These are phyloP conservation scores for Nosema bombycis DNA, from an alignment of 371 early-diverging fungal species.

Conservation along the genomic window DNA sequence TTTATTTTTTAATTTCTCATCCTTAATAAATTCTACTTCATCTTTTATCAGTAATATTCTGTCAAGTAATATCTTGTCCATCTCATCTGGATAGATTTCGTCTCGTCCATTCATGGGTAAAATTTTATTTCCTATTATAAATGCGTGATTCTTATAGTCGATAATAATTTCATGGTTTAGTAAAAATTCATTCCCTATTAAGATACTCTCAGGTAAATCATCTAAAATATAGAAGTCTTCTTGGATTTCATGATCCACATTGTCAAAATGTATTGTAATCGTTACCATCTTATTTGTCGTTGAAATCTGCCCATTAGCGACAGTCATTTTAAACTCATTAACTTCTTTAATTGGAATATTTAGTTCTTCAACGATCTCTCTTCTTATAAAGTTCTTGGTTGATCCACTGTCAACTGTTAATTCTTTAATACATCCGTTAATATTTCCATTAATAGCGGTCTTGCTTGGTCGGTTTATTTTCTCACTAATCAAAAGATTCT, in stretches of 20 bases:
- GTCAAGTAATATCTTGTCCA: not conserved
- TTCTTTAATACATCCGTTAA: not conserved
- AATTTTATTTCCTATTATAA: not conserved
- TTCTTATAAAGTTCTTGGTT: slow-evolving; percentile 14
- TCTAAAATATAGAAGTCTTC: slow-evolving; percentile 1
- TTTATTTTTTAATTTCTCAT: not conserved
- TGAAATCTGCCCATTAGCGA: too few species aligned
- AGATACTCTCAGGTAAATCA: not conserved
- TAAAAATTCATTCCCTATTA: slow-evolving; percentile 14
- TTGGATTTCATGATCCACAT: too few species aligned
- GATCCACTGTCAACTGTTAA: slow-evolving; percentile 1
- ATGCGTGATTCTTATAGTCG: not conserved
- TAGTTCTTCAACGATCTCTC: not conserved
- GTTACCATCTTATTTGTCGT: too few species aligned
- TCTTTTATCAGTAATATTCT: not conserved
- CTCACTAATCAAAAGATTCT: too few species aligned
- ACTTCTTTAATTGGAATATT: too few species aligned
- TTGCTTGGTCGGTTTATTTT: too few species aligned
- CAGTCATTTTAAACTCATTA: too few species aligned
- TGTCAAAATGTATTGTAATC: too few species aligned
- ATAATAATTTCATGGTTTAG: not conserved
- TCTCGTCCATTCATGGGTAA: not conserved
- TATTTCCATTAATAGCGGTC: too few species aligned
- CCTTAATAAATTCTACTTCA: not conserved
- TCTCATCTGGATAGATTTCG: not conserved